A percentile compares a stretch with the other conserved stretches of the same genome.
Evolutionary conservation across 1,284 basidiomycete species (phyloP).

Genomic region (Moesziomyces parantarcticus): DNA sequence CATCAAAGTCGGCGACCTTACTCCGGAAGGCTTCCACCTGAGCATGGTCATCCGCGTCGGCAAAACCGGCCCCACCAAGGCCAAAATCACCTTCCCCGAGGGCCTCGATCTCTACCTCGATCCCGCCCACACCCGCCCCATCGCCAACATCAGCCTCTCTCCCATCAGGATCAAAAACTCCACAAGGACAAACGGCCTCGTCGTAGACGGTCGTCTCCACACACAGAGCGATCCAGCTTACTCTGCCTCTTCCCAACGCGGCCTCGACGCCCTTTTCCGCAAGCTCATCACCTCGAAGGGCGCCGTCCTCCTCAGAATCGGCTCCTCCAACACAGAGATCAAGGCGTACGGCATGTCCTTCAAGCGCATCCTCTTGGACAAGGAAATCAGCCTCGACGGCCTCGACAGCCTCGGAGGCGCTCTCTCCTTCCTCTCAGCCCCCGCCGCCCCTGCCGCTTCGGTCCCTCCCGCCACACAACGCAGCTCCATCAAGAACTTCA

Average conservation of each 20-base stretch:
- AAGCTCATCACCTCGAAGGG: slow-evolving; percentile 19
- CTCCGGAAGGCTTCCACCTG: slow-evolving; percentile 26
- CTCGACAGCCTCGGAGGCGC: slow-evolving; percentile 44
- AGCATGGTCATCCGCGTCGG: slow-evolving; percentile 23
- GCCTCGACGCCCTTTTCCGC: slow-evolving; percentile 29
- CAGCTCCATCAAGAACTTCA: slow-evolving; percentile 32
- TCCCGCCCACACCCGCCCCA: slow-evolving; percentile 12
- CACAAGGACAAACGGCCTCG: slow-evolving; percentile 21
- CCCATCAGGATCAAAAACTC: slow-evolving; percentile 32
- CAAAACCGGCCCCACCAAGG: slow-evolving; percentile 45
- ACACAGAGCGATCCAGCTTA: neutral
- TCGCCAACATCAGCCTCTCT: slow-evolving; percentile 28
- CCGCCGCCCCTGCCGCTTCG: neutral
- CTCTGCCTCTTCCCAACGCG: neutral
- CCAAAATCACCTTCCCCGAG: slow-evolving; percentile 47
- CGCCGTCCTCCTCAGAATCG: slow-evolving; percentile 14
- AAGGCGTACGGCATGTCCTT: slow-evolving; percentile 58
- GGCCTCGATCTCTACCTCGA: slow-evolving; percentile 41
- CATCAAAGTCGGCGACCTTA: slow-evolving; percentile 22
- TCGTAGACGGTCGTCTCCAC: slow-evolving; percentile 18
- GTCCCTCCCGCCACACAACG: slow-evolving; percentile 3
- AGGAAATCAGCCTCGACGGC: slow-evolving; percentile 40
- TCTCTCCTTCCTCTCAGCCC: slow-evolving; percentile 15
- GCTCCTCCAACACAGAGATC: slow-evolving; percentile 34
- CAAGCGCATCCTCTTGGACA: slow-evolving; percentile 42